These are phyloP conservation scores for Gilbertella persicaria DNA, from an alignment of 371 early-diverging fungal genomes.

Conservation along the genomic window DNA sequence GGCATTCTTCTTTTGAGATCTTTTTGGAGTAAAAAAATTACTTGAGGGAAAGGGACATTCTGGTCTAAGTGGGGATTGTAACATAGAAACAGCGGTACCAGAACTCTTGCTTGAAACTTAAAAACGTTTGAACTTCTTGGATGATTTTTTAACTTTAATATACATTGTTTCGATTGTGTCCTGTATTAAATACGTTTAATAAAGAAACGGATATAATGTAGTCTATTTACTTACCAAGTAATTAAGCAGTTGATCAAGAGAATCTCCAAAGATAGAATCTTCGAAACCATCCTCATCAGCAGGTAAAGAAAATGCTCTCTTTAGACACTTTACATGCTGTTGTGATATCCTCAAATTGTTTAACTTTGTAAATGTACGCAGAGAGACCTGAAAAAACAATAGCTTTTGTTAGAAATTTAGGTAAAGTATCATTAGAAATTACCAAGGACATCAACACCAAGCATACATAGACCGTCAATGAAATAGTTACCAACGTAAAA, in stretches of 20 bases:
- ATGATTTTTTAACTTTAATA: background rate
- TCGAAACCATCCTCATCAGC: background rate
- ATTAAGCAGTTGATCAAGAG: slow-evolving; percentile 1
- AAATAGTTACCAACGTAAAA: background rate
- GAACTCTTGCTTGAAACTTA: background rate
- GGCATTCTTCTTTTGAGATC: background rate
- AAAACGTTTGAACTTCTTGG: background rate
- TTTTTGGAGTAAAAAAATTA: background rate
- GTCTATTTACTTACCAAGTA: background rate
- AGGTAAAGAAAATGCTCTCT: background rate
- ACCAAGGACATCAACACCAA: background rate
- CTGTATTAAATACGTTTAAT: slow-evolving; percentile 1
- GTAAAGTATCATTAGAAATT: background rate
- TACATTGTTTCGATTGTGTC: background rate
- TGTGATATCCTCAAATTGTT: background rate
- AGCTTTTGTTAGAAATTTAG: background rate
- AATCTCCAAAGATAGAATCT: background rate
- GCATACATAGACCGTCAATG: background rate
- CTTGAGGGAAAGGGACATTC: background rate
- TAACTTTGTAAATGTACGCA: background rate
- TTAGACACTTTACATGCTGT: background rate
- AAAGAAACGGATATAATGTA: background rate
- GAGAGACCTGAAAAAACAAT: background rate
- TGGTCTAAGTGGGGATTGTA: background rate
- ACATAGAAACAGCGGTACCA: background rate